Percentiles rank a stretch among this genome's conserved stretches.
Evolutionary conservation across 805 yeast genomes (phyloP).

Genomic region (Wickerhamiella australiensis): DNA sequence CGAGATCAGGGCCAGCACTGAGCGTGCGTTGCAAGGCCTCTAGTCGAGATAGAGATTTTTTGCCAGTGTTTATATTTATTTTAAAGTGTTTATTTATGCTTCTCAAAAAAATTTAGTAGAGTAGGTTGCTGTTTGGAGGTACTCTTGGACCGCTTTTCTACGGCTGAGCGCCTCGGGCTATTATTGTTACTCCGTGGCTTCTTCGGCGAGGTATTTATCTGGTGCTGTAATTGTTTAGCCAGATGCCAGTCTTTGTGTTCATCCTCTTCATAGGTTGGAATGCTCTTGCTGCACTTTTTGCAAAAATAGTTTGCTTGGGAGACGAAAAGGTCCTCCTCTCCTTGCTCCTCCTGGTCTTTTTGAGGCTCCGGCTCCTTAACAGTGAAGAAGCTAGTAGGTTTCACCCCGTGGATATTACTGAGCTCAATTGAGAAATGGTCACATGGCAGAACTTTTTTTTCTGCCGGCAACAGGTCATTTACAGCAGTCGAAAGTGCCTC

Average conservation of each 20-base stretch:
- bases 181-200: not conserved
- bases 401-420: not conserved
- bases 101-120: not conserved
- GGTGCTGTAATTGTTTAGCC: slow-evolving; percentile 26
- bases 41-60: no score
- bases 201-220: not conserved
- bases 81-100: slow-evolving; percentile 6
- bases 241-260: slow-evolving; percentile 35
- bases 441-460: slow-evolving; percentile 4
- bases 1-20: slow-evolving; percentile 44
- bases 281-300: slow-evolving; percentile 21
- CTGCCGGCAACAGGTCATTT: not conserved
- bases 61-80: not conserved
- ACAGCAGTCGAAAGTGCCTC: slow-evolving; percentile 5
- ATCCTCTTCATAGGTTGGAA: slow-evolving; percentile 16
- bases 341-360: not conserved
- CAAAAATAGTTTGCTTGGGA: slow-evolving; percentile 19
- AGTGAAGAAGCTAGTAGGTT: slow-evolving; percentile 2
- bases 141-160: not conserved
- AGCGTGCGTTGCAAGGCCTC: slow-evolving; percentile 27
- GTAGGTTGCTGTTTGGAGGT: not conserved
- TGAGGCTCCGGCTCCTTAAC: not conserved
- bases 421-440: slow-evolving; percentile 2
- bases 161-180: slow-evolving; percentile 1
- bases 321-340: slow-evolving; percentile 11